phyloP scores from a whole-genome alignment of 176 grass and related monocot species.

The Dendrocalamus sinicus region DNA sequence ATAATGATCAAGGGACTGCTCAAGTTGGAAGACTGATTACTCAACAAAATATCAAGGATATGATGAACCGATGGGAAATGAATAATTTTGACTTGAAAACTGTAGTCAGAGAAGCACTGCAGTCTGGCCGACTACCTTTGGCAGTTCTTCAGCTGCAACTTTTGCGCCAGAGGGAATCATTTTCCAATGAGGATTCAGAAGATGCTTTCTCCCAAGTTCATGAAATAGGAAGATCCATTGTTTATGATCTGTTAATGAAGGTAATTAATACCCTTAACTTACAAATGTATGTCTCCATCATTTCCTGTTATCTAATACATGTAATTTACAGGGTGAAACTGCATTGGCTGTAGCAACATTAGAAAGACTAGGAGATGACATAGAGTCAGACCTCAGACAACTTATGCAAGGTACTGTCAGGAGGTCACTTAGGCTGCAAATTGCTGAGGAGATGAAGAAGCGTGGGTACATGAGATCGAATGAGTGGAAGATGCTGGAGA shows the following conservation, averaged over 20 bases:
- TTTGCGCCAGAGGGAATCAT: constrained; percentile 64
- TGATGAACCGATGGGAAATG: constrained; percentile 85
- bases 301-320: constrained; percentile 46
- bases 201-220: constrained; percentile 90
- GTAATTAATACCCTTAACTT: constrained; percentile 46
- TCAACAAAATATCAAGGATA: constrained; percentile 88
- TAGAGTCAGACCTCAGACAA: constrained; percentile 77
- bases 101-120: constrained; percentile 93
- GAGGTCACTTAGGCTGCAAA: constrained; percentile 75
- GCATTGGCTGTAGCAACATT: constrained; percentile 77
- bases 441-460: constrained; percentile 85
- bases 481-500: constrained; percentile 82
- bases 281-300: constrained; percentile 23
- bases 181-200: constrained; percentile 51
- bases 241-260: constrained; percentile 95
- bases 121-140: constrained; percentile 81
- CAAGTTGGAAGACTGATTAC: constrained; percentile 49
- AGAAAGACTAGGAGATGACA: constrained; percentile 87
- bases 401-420: constrained; percentile 90
- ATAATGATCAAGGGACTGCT: constrained; percentile 42
- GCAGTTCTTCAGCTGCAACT: constrained; percentile 96
- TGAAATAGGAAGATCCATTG: constrained; percentile 81
- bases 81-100: constrained; percentile 79
- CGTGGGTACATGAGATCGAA: constrained; percentile 67
- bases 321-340: constrained; percentile 75